Evolutionary conservation across 2,329 filamentous ascomycete genomes (phyloP), one percentile per base, ranked within the genome.

Genomic region (Cryphonectria japonica): DNA sequence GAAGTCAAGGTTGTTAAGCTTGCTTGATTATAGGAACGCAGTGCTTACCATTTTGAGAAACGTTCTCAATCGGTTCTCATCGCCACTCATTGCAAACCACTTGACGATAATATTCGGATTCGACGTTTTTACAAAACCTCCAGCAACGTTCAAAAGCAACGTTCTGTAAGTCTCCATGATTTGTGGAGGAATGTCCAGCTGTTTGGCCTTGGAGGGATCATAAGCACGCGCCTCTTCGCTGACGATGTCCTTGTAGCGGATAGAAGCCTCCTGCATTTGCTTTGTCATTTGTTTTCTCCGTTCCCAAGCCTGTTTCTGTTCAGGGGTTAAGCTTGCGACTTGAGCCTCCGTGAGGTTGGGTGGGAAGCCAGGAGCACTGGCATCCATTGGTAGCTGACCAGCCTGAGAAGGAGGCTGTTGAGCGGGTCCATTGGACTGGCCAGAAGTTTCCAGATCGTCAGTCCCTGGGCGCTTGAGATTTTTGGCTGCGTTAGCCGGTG

Each of bases 11-110:
- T 22, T 19, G 32, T 52, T 34, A 1, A 19, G 65, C 14, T 65
- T 65, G 8, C 46, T n/a, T 50, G 46, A n/a, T 50, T n/a, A 26
- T 29, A 4, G 2, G 22, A 46, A 37, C 4, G 52, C 39, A 54
- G 29, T 14, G 82, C 86, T 82, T 80, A 88, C 86, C 73, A 81
- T 82, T 75, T 82, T 83, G 79, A 88, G 87, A 73, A 87, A 88
- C 79, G 83, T 81, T 73, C 80, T 84, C 5, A 85, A 84, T 52
- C 86, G 83, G 14, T 74, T 76, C 68, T 89, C 86, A 70, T 89
- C 86, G 22, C 79, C 80, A 0, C 84, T 85, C 29, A 83, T 75
- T 3, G 77, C 75, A 72, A 85, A 88, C 86, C 86, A 88, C 32
- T 79, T 83, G 39, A 78, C 79, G 4, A 88, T 76, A 0, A 80